Evolutionary conservation across 2,329 filamentous ascomycete species (phyloP).

Genomic region (Fusarium sp.): DNA sequence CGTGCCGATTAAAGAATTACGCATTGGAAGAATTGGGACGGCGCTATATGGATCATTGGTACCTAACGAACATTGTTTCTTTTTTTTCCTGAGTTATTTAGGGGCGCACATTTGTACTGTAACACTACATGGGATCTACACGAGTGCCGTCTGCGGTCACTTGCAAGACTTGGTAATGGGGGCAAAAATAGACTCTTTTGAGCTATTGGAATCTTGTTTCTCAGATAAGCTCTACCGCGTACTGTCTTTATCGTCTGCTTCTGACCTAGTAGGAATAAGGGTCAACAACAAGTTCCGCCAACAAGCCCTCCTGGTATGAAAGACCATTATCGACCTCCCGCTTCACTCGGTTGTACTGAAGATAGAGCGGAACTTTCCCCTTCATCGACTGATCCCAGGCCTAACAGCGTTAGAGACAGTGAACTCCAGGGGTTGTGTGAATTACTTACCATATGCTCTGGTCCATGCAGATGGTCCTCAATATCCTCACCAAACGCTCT

Average conservation of each 20-base stretch:
- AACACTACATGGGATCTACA: neutral
- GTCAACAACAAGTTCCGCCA: neutral
- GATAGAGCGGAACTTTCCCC: neutral
- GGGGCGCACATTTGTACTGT: neutral
- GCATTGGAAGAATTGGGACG: neutral
- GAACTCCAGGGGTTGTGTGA: neutral
- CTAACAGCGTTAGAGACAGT: neutral
- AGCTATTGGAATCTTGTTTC: neutral
- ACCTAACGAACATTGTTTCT: neutral
- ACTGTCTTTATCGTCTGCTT: neutral
- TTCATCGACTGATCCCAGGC: neutral
- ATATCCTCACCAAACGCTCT: neutral
- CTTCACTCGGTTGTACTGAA: neutral
- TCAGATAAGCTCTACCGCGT: neutral
- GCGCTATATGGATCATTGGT: neutral
- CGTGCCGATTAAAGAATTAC: constrained; percentile 21
- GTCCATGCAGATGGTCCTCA: neutral
- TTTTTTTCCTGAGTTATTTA: constrained; percentile 18
- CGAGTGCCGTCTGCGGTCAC: neutral
- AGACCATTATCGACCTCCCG: neutral
- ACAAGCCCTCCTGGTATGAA: neutral
- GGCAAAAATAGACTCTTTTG: neutral
- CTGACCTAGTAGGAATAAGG: neutral
- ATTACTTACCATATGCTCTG: neutral
- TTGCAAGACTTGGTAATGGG: neutral